Evolutionary conservation across 192 early-diverging fungal genomes (phyloP).

Genomic region (Funneliformis mosseae): DNA sequence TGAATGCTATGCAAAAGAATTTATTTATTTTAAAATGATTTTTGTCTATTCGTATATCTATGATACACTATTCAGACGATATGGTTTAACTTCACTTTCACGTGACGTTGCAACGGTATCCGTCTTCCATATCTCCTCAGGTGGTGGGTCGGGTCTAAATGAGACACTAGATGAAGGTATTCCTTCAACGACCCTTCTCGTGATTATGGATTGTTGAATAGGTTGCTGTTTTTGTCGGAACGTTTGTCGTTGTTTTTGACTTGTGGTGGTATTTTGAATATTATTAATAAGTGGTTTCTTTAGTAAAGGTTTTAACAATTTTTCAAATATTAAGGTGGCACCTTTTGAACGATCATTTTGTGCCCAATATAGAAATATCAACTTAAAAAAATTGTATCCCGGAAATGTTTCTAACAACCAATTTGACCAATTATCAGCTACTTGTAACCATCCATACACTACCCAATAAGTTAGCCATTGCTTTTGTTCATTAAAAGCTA

Average conservation of each 20-base stretch:
- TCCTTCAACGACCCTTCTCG: background rate
- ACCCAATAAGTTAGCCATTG: constrained; percentile 65
- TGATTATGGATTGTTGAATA: background rate
- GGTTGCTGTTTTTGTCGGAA: background rate
- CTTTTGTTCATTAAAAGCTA: constrained; percentile 34
- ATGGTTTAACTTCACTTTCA: constrained; percentile 11
- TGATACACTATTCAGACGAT: background rate
- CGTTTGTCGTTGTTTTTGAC: background rate
- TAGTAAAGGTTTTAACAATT: constrained; percentile 20
- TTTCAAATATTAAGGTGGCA: constrained; percentile 52
- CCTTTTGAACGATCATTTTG: constrained; percentile 55
- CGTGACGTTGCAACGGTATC: background rate
- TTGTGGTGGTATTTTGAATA: background rate
- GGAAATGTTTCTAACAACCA: constrained; percentile 46
- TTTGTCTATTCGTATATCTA: too few species aligned
- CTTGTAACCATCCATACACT: constrained; percentile 58
- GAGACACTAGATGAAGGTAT: background rate
- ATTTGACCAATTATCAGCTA: constrained; percentile 55
- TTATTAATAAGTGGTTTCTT: background rate
- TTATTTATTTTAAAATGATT: background rate
- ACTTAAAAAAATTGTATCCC: constrained; percentile 55
- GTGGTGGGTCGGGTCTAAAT: background rate
- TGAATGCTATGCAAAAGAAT: background rate
- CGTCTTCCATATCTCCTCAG: constrained; percentile 25
- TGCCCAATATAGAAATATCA: constrained; percentile 61